Evolutionary conservation across 371 early-diverging fungal species (phyloP).

Genomic region (Saksenaea vasiformis): DNA sequence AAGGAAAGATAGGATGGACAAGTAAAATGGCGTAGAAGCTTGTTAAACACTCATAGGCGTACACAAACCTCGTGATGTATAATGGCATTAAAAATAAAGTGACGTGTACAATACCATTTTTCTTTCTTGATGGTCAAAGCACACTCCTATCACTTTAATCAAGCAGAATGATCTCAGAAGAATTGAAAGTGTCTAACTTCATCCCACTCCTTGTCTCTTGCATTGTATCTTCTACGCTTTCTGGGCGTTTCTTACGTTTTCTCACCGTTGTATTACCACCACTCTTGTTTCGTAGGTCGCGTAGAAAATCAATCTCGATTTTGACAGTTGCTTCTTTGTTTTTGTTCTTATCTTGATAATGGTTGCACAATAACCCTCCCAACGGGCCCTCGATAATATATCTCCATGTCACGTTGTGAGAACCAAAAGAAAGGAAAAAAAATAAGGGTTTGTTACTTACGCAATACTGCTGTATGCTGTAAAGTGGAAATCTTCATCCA

Average conservation of each 20-base stretch:
- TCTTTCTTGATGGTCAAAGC: neutral
- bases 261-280: neutral
- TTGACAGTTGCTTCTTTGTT: neutral
- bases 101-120: neutral
- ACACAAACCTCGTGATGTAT: neutral
- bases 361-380: neutral
- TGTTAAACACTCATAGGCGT: neutral
- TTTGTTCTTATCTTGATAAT: neutral
- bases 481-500: constrained; percentile 59
- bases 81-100: neutral
- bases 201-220: too few species aligned
- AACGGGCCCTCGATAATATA: constrained; percentile 18
- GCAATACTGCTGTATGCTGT: constrained; percentile 59
- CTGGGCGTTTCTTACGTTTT: neutral
- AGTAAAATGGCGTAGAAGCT: neutral
- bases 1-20: neutral
- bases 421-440: neutral
- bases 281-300: neutral
- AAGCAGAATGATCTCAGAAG: neutral
- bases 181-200: neutral
- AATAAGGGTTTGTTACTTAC: too few species aligned
- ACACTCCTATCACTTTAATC: neutral
- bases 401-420: constrained; percentile 2
- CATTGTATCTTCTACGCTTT: neutral
- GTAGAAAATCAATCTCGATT: neutral